Conservation (phyloP, 768 basidiomycete species). For the Boletus eberwhitei region DNA sequence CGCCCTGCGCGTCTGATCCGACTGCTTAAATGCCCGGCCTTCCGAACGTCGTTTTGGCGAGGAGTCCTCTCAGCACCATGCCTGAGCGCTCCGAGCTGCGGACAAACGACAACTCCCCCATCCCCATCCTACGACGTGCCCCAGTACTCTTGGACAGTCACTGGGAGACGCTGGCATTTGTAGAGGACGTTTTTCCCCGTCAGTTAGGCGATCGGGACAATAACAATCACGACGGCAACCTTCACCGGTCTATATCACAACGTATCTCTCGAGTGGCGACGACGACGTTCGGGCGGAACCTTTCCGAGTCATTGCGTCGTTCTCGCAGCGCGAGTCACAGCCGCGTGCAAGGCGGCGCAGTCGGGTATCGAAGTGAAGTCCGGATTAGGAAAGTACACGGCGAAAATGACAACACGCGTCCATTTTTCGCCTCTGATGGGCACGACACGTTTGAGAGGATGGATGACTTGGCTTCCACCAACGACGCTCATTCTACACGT, state of each 20-base stretch:
- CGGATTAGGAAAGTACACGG: slow-evolving; percentile 24
- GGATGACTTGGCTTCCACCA: background rate
- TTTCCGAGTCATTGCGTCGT: slow-evolving; percentile 21
- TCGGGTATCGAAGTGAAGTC: background rate
- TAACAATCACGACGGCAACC: slow-evolving; percentile 5
- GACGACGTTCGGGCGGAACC: slow-evolving; percentile 28
- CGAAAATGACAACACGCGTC: background rate
- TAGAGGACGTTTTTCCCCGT: background rate
- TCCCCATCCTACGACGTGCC: slow-evolving; percentile 37
- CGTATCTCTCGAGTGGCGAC: slow-evolving; percentile 35
- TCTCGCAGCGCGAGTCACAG: slow-evolving; percentile 10
- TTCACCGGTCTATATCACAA: slow-evolving; percentile 35
- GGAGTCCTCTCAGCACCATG: slow-evolving; percentile 6
- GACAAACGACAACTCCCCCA: slow-evolving; percentile 3
- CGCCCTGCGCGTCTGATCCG: background rate
- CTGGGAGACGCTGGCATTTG: slow-evolving; percentile 6
- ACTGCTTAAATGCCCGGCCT: background rate
- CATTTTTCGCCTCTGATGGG: background rate
- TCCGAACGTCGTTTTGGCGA: background rate
- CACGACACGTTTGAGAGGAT: background rate
- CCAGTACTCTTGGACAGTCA: slow-evolving; percentile 34
- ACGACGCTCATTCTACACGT: background rate
- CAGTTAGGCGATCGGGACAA: background rate
- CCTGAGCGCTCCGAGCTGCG: background rate
- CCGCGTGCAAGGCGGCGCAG: background rate